phyloP scores from a whole-genome alignment of 495 filamentous ascomycete species.

The Lasiosphaeria hispida region DNA sequence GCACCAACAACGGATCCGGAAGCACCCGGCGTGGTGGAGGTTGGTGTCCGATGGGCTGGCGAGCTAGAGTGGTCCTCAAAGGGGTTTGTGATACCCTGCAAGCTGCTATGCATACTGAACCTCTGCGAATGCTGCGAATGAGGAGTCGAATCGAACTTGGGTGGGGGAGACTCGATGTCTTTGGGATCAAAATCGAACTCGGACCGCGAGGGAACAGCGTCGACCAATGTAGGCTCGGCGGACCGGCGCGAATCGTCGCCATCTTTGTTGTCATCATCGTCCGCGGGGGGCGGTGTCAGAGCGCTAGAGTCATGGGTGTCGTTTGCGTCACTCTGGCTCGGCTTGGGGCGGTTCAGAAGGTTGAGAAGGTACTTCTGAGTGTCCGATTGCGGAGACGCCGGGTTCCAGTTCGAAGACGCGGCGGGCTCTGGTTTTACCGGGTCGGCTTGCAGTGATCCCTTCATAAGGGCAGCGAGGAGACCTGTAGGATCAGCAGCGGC shows the following conservation, averaged over 20 bases:
- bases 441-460: conserved; percentile 43
- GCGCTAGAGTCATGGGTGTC: conserved; percentile 40
- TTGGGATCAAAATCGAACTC: conserved; percentile 39
- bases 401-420: conserved; percentile 36
- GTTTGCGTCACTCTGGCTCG: conserved; percentile 46
- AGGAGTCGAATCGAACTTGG: conserved; percentile 39
- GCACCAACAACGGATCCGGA: conserved; percentile 23
- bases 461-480: conserved; percentile 54
- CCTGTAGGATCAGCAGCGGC: conserved; percentile 47
- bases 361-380: conserved; percentile 54
- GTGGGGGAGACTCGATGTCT: conserved; percentile 33
- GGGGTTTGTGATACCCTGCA: conserved; percentile 21
- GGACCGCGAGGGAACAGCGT: conserved; percentile 28
- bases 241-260: conserved; percentile 21
- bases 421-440: conserved; percentile 35
- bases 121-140: conserved; percentile 41
- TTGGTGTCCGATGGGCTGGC: conserved; percentile 39
- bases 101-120: conserved; percentile 22
- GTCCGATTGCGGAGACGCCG: conserved; percentile 41
- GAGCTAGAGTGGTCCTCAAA: conserved; percentile 35
- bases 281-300: conserved; percentile 37
- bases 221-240: conserved; percentile 28
- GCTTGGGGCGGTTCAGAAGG: conserved; percentile 54
- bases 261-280: conserved; percentile 28
- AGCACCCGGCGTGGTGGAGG: conserved; percentile 40